phyloP scores from a whole-genome alignment of 495 filamentous ascomycete species.

The Tuber brumale region DNA sequence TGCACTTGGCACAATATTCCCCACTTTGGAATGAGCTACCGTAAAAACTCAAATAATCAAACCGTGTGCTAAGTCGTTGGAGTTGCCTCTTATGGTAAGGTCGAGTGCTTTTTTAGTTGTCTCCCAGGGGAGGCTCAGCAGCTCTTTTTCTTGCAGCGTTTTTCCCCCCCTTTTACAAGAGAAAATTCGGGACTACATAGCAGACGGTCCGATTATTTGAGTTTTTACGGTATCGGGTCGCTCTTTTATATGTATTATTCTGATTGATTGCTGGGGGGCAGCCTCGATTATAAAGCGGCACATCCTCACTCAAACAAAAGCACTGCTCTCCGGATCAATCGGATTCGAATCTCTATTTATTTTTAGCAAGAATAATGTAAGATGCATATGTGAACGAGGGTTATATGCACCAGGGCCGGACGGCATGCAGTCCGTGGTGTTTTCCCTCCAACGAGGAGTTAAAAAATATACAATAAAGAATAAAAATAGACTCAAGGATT shows the following conservation, averaged over 20 bases:
- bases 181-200: too few species aligned
- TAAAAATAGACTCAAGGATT: slow-evolving; percentile 26
- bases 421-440: slow-evolving; percentile 4
- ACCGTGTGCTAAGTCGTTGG: too few species aligned
- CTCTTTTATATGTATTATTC: not conserved
- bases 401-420: slow-evolving; percentile 20
- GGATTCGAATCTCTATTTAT: slow-evolving; percentile 4
- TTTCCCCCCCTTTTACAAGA: too few species aligned
- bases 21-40: not conserved
- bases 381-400: slow-evolving; percentile 35
- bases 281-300: not conserved
- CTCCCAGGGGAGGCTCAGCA: too few species aligned
- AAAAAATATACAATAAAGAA: slow-evolving; percentile 14
- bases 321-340: not conserved
- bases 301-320: not conserved
- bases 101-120: too few species aligned
- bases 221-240: too few species aligned
- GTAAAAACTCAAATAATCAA: too few species aligned
- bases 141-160: too few species aligned
- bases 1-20: not conserved
- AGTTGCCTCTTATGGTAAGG: too few species aligned
- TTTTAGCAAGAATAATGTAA: slow-evolving; percentile 12
- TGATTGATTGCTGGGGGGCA: not conserved
- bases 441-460: slow-evolving; percentile 5
- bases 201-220: too few species aligned